A percentile compares a stretch with the other conserved stretches of the same genome.
phyloP scores from a whole-genome alignment of 2,329 filamentous ascomycete species.

The Fusarium luffae region DNA sequence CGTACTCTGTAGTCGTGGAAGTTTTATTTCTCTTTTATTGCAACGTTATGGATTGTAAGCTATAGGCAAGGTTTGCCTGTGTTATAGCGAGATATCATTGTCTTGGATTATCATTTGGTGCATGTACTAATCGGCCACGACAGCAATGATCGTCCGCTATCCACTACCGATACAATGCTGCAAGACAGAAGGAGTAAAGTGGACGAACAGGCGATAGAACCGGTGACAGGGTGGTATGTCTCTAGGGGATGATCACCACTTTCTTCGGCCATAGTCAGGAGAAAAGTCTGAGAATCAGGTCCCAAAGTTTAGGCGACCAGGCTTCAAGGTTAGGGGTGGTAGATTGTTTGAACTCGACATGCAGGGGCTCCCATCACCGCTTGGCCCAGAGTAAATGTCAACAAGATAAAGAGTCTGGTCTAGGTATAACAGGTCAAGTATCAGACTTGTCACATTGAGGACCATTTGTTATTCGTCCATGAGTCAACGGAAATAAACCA shows the following conservation, averaged over 20 bases:
- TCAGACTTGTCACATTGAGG: background rate
- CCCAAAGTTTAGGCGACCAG: background rate
- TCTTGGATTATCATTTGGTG: background rate
- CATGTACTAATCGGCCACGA: background rate
- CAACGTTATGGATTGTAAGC: background rate
- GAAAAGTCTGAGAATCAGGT: constrained; percentile 1
- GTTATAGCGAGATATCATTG: background rate
- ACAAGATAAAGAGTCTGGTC: background rate
- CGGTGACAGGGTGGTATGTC: background rate
- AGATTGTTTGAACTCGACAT: background rate
- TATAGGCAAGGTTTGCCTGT: background rate
- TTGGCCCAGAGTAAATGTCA: background rate
- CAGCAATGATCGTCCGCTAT: background rate
- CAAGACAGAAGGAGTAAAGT: background rate
- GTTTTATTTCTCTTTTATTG: background rate
- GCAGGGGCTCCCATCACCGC: background rate
- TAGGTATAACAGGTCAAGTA: background rate
- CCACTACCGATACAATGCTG: background rate
- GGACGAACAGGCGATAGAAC: background rate
- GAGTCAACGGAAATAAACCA: background rate
- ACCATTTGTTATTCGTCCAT: background rate
- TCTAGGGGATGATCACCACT: background rate
- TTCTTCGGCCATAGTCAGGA: background rate
- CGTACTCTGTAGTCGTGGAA: background rate
- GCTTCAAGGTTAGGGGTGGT: background rate